Conservation (phyloP, 768 basidiomycete species). For the Lentinula detonsa region DNA sequence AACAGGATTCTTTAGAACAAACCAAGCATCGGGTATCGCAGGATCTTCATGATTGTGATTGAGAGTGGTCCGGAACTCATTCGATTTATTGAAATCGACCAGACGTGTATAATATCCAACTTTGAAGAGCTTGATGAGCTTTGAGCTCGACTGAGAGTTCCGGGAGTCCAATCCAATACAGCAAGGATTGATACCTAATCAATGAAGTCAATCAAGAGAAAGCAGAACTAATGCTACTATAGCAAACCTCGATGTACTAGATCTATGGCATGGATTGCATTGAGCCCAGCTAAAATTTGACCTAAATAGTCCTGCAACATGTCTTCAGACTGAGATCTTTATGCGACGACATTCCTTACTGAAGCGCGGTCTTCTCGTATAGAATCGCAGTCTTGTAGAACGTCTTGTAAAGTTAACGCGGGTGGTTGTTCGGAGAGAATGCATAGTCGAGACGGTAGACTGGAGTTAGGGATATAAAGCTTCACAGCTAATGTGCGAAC, state of each 20-base stretch:
- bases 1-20: constrained; percentile 4
- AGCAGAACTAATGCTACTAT: not conserved
- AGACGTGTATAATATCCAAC: constrained; percentile 68
- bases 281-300: constrained; percentile 67
- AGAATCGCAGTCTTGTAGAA: constrained; percentile 72
- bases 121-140: constrained; percentile 69
- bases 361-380: constrained; percentile 67
- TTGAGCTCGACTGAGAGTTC: constrained; percentile 46
- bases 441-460: constrained; percentile 45
- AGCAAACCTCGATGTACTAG: constrained; percentile 66
- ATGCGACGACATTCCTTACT: constrained; percentile 33
- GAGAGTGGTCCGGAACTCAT: constrained; percentile 53
- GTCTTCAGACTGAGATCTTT: not conserved
- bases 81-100: constrained; percentile 78
- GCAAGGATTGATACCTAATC: constrained; percentile 48
- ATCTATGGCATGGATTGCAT: constrained; percentile 56
- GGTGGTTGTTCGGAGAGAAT: constrained; percentile 73
- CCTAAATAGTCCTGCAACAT: constrained; percentile 61
- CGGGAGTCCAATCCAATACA: constrained; percentile 56
- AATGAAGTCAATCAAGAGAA: not conserved
- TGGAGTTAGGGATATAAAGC: constrained; percentile 43
- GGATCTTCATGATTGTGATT: constrained; percentile 19
- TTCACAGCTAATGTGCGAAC: constrained; percentile 64
- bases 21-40: constrained; percentile 44
- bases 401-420: constrained; percentile 58